phyloP scores from a whole-genome alignment of 192 early-diverging fungal genomes.

The Mycoemilia scoparia region DNA sequence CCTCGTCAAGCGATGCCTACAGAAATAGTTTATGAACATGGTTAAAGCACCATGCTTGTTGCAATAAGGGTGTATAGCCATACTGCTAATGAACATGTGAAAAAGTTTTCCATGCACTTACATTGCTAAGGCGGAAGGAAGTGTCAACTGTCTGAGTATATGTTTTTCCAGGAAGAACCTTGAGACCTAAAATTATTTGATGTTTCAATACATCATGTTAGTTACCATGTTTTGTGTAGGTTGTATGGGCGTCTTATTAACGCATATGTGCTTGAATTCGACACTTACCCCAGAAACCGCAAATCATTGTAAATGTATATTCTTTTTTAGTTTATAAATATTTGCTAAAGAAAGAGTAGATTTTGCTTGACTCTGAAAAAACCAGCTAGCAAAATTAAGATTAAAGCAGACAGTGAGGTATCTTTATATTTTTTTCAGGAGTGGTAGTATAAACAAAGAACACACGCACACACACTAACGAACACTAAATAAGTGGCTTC shows the following conservation, averaged over 20 bases:
- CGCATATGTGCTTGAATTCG: no score
- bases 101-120: slow-evolving; percentile 12
- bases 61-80: background rate
- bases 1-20: slow-evolving; percentile 54
- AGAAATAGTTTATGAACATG: background rate
- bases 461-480: no score
- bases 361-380: no score
- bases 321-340: background rate
- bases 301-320: slow-evolving; percentile 11
- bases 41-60: background rate
- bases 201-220: no score
- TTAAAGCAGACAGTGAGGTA: no score
- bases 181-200: slow-evolving; percentile 39
- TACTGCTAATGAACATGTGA: background rate
- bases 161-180: slow-evolving; percentile 49
- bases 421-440: no score
- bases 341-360: slow-evolving; percentile 3
- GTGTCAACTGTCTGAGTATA: slow-evolving; percentile 60
- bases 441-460: background rate
- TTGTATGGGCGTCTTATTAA: no score
- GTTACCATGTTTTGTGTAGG: no score
- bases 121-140: slow-evolving; percentile 64
- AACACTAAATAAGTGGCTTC: no score
- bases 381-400: slow-evolving; percentile 2
- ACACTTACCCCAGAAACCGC: slow-evolving; percentile 46